Base-by-base conservation (phyloP, 1,284 basidiomycete genomes). In the Tilletia caries region DNA sequence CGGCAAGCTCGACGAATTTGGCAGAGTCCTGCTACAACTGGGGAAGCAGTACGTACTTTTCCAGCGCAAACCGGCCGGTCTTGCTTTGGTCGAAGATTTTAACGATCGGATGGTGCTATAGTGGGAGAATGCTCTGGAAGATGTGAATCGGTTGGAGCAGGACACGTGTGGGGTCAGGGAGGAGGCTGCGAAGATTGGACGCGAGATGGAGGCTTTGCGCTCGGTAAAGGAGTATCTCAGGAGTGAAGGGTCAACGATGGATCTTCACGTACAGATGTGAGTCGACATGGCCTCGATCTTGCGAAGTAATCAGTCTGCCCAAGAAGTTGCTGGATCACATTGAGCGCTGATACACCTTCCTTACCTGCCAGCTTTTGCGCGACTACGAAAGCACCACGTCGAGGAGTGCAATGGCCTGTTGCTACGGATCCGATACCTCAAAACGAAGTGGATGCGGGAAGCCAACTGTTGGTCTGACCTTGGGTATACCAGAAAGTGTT, bases 381-480 rank as follows among this genome's bases (percentile, higher is more conserved):
- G 29, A 20, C 23, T 60, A 2, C 54, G 54, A 5, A 18, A 60
- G 2, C 88, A 89, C 79, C 92, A 95, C 82, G 91, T 90, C 70
- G 88, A 89, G 71, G 92, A 95, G 83, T 91, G 91, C 85, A 93
- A 93, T 80, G 93, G 92, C 15, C 85, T 95, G 25, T 87, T 95
- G 69, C 88, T 92, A 2, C 91, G 96, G 82, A 94, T 97, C 74
- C 88, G 88, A 64, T 97, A 97, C 84, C 87, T 98, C 73, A 95
- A 98, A 83, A 90, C 91, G 64, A 93, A 93, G 81, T 95, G 91
- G 84, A 91, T 88, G 1, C 87, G 95, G 41, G 95, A 98, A 84
- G 88, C 89, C 27, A 87, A 88, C 1, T 88, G 95, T 84, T 88
- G 95, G n/a, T 87, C 86, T 68, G 90, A 91, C 75, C 85, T 98